These are phyloP conservation scores for Pseudogymnoascus sp. DNA, from an alignment of 2,329 filamentous ascomycete species.

Conservation along the genomic window DNA sequence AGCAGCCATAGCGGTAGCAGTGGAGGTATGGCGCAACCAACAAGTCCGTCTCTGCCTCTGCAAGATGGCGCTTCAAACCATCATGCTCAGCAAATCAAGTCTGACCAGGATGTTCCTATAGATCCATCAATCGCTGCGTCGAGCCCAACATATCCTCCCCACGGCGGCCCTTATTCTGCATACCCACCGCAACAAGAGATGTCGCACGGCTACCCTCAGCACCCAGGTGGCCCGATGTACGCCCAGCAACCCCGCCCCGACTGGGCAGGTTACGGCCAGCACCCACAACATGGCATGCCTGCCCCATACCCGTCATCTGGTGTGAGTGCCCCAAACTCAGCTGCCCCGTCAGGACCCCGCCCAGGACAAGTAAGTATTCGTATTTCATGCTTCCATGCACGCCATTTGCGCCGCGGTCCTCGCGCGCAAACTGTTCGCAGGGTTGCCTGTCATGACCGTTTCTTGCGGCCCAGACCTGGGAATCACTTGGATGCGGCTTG, in stretches of 20 bases:
- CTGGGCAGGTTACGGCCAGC: constrained; percentile 61
- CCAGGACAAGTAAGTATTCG: constrained; percentile 51
- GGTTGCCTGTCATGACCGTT: background rate
- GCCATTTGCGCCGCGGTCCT: background rate
- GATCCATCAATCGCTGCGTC: constrained; percentile 94
- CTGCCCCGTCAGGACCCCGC: constrained; percentile 42
- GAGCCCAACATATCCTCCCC: constrained; percentile 82
- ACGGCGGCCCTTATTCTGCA: constrained; percentile 67
- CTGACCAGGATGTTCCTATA: constrained; percentile 97
- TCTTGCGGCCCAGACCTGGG: background rate
- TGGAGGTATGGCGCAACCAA: constrained; percentile 96
- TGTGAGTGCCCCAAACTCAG: constrained; percentile 43
- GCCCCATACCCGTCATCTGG: constrained; percentile 27
- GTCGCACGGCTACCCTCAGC: constrained; percentile 65
- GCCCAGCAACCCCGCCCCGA: constrained; percentile 60
- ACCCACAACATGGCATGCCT: constrained; percentile 27
- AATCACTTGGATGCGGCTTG: background rate
- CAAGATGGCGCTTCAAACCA: constrained; percentile 71
- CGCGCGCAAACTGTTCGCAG: background rate
- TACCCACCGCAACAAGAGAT: constrained; percentile 83
- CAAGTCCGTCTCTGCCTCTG: constrained; percentile 92
- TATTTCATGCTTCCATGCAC: background rate
- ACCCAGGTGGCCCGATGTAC: constrained; percentile 54
- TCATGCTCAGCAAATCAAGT: constrained; percentile 72
- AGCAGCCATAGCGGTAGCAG: constrained; percentile 65